Evolutionary conservation across 495 filamentous ascomycete genomes (phyloP).

Genomic region (Collariella sp.): DNA sequence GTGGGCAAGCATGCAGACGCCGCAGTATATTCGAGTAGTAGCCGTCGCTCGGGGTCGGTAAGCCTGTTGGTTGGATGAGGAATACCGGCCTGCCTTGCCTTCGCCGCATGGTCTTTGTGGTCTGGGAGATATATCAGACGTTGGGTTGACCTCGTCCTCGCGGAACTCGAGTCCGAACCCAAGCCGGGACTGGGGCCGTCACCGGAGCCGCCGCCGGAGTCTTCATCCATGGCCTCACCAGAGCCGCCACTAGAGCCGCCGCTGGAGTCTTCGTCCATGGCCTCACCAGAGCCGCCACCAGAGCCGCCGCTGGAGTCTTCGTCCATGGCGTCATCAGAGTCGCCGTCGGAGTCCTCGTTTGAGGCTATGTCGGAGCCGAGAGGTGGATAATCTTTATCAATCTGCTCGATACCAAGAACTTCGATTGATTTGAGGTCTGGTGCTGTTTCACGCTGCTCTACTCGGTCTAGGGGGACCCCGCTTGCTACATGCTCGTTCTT

Average conservation of each 20-base stretch:
- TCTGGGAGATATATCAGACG: slow-evolving; percentile 1
- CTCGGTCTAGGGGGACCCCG: neutral
- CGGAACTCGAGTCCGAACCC: neutral
- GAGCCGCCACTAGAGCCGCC: too few species aligned
- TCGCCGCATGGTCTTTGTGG: neutral
- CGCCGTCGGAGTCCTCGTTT: too few species aligned
- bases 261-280: too few species aligned
- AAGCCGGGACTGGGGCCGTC: neutral
- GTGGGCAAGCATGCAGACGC: neutral
- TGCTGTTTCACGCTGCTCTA: neutral
- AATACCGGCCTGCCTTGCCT: slow-evolving; percentile 3
- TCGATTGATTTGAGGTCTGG: neutral
- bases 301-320: too few species aligned
- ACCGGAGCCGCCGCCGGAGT: neutral
- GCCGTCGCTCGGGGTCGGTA: slow-evolving; percentile 1
- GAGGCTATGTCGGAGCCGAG: too few species aligned
- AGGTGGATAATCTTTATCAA: slow-evolving; percentile 3
- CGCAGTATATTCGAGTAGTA: neutral
- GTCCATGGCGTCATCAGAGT: too few species aligned
- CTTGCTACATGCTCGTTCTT: too few species aligned
- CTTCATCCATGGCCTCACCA: too few species aligned
- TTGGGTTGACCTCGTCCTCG: neutral
- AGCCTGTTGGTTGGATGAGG: neutral
- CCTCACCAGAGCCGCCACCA: too few species aligned
- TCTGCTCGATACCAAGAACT: neutral